Evolutionary conservation across 2,329 filamentous ascomycete species (phyloP).

Genomic region (Apiospora rasikravindrae): DNA sequence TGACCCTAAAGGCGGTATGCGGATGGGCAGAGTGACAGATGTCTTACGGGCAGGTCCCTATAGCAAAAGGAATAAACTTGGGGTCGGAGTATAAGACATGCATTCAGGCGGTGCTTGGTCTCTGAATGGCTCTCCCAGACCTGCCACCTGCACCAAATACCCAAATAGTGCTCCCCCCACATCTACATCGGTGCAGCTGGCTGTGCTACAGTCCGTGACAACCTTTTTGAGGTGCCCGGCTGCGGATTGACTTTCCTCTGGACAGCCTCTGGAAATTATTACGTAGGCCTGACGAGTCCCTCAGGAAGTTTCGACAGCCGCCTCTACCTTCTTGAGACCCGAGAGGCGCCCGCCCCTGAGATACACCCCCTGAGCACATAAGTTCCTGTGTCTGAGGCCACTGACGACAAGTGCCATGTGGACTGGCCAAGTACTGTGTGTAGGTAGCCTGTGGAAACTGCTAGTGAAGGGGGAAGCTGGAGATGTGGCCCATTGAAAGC

Average conservation of each 20-base stretch:
- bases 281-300: neutral
- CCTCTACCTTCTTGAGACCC: neutral
- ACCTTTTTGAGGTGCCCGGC: neutral
- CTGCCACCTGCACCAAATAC: neutral
- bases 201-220: slow-evolving; percentile 1
- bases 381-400: neutral
- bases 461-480: neutral
- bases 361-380: neutral
- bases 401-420: slow-evolving; percentile 5
- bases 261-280: neutral
- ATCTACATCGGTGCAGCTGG: neutral
- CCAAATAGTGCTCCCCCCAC: neutral
- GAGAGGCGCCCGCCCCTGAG: neutral
- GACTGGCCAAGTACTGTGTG: neutral
- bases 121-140: neutral
- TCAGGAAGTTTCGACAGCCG: neutral
- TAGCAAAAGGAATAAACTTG: neutral
- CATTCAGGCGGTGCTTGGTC: neutral
- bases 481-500: neutral
- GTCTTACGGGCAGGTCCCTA: neutral
- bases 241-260: neutral
- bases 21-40: too few relatives aligned
- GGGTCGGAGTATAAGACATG: neutral
- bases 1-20: neutral
- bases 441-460: neutral